These are phyloP conservation scores for Pichia phayaonensis DNA, from an alignment of 805 yeast species.

Conservation along the genomic window DNA sequence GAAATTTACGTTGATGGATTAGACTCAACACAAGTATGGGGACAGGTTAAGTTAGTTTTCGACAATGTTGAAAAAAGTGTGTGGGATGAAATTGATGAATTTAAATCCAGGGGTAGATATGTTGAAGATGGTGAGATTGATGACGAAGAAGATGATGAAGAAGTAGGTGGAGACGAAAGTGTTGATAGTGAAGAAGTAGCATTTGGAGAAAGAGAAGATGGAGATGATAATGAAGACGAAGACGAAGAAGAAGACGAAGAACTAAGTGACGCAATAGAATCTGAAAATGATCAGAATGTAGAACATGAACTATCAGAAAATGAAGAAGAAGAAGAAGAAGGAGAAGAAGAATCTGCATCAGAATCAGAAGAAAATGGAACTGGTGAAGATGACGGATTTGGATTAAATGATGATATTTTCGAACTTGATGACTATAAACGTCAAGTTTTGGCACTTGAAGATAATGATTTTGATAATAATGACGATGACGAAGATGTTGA, in stretches of 20 bases:
- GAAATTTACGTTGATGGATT: conserved; percentile 79
- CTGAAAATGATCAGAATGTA: conserved; percentile 42
- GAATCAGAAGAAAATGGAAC: conserved; percentile 11
- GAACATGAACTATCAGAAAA: no score
- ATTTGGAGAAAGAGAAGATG: conserved; percentile 22
- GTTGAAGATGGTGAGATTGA: conserved; percentile 10
- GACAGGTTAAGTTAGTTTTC: conserved; percentile 78
- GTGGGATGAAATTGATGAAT: conserved; percentile 45
- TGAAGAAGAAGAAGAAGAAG: conserved; percentile 15
- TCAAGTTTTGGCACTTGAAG: conserved; percentile 22
- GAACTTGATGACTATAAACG: conserved; percentile 64
- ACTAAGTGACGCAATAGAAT: conserved; percentile 45
- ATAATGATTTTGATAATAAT: conserved; percentile 38
- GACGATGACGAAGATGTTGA: conserved; percentile 45
- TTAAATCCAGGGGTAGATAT: conserved; percentile 31
- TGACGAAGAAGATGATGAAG: conserved; percentile 25
- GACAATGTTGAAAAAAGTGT: conserved; percentile 68
- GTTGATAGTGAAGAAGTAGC: conserved; percentile 28
- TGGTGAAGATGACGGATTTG: conserved; percentile 43
- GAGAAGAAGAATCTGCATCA: conserved; percentile 9
- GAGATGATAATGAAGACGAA: conserved; percentile 24
- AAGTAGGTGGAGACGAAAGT: conserved; percentile 21
- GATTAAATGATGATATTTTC: conserved; percentile 78
- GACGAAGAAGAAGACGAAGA: conserved; percentile 21
- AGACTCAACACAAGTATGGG: conserved; percentile 89